Percentiles rank a stretch among this genome's conserved stretches.
Evolutionary conservation across 73 alveolate species (phyloP).

Genomic region (Paramecium pentaurelia): DNA sequence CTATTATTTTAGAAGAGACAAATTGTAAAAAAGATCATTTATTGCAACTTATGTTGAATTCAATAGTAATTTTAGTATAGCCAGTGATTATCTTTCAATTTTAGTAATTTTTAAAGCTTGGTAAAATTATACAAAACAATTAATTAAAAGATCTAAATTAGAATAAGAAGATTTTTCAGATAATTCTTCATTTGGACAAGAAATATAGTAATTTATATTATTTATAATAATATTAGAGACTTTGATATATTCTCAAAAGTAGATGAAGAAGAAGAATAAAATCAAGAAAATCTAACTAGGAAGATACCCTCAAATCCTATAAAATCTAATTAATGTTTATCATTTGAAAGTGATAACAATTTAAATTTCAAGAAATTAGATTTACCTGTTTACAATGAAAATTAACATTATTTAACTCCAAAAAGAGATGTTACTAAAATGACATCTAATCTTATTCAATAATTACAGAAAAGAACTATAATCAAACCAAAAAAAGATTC

Average conservation of each 20-base stretch:
- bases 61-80: background rate
- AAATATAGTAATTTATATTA: background rate
- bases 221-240: background rate
- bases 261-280: background rate
- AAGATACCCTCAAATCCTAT: background rate
- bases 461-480: background rate
- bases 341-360: background rate
- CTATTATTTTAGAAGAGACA: background rate
- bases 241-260: background rate
- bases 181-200: background rate
- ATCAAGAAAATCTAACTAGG: background rate
- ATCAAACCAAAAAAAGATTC: background rate
- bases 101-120: constrained; percentile 32
- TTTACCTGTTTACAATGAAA: background rate
- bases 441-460: background rate
- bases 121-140: background rate
- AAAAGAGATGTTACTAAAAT: background rate
- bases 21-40: background rate
- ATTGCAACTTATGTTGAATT: background rate
- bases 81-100: background rate
- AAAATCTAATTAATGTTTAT: background rate
- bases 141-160: background rate
- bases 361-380: background rate
- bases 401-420: background rate
- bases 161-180: background rate